Percentiles rank a stretch among this genome's conserved stretches.
Conservation (phyloP, 805 yeast genomes). For the Kodamaea hsintzibuensis region DNA sequence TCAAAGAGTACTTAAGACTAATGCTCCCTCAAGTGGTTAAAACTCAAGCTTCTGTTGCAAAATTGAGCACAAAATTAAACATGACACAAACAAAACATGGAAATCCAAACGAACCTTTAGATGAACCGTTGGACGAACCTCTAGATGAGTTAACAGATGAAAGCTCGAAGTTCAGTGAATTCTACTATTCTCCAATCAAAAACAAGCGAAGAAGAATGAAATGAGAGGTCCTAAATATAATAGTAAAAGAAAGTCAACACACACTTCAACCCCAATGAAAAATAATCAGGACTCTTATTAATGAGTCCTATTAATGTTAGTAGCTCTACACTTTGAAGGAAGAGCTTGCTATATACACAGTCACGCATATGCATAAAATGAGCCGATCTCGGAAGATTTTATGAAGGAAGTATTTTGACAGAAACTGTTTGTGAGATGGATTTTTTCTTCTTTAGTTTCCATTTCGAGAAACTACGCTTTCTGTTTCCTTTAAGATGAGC, state of each 20-base stretch:
- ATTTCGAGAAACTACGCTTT: background rate
- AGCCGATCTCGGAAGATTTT: background rate
- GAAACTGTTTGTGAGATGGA: background rate
- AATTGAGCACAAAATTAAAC: background rate
- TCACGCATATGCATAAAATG: background rate
- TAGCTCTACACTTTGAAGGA: too few species aligned
- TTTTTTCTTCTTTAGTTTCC: background rate
- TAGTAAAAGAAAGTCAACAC: too few species aligned
- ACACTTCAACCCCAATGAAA: too few species aligned
- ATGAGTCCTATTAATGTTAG: too few species aligned
- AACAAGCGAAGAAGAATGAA: constrained; percentile 5
- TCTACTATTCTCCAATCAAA: background rate
- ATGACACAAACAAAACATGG: background rate
- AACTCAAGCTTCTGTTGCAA: background rate
- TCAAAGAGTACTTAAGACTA: background rate
- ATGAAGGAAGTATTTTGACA: background rate
- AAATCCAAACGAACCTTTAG: background rate
- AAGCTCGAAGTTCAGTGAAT: background rate
- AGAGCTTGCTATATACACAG: too few species aligned
- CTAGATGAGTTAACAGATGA: background rate
- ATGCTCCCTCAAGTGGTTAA: background rate
- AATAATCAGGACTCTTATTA: too few species aligned
- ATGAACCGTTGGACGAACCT: too few species aligned
- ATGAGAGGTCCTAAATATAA: background rate
- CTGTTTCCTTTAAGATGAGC: constrained; percentile 1